phyloP scores from a whole-genome alignment of 441 rosid species.

The Pelargonium fulgidum region DNA sequence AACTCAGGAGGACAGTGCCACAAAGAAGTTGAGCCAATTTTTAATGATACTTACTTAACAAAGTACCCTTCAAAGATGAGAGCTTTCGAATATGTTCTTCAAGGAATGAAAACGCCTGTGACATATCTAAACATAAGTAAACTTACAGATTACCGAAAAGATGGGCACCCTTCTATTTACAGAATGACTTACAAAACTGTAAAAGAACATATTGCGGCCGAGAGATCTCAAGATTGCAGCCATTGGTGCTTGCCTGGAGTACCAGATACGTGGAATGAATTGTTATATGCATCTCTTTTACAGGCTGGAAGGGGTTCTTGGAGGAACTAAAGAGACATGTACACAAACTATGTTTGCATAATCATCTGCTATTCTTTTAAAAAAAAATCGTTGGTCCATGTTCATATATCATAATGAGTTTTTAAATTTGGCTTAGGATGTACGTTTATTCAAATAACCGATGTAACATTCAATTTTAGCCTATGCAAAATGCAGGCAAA shows the following conservation, averaged over 20 bases:
- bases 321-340: constrained; percentile 22
- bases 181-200: constrained; percentile 35
- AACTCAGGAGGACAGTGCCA: constrained; percentile 68
- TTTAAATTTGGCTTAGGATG: not conserved
- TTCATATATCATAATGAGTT: not conserved
- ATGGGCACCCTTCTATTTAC: constrained; percentile 56
- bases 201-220: constrained; percentile 33
- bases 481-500: too few relatives aligned
- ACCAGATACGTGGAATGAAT: constrained; percentile 60
- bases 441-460: too few relatives aligned
- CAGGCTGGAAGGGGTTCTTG: constrained; percentile 44
- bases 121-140: constrained; percentile 50
- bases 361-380: constrained; percentile 6
- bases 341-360: constrained; percentile 2
- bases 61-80: constrained; percentile 63
- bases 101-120: constrained; percentile 44
- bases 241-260: constrained; percentile 75
- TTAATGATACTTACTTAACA: constrained; percentile 33
- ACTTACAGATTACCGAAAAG: constrained; percentile 55
- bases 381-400: not conserved
- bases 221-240: constrained; percentile 55
- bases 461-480: not conserved
- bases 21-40: constrained; percentile 52
- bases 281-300: constrained; percentile 57
- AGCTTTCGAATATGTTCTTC: constrained; percentile 40